These are phyloP conservation scores for Lipomyces spencermartinsiae DNA, from an alignment of 805 yeast species.

Conservation along the genomic window DNA sequence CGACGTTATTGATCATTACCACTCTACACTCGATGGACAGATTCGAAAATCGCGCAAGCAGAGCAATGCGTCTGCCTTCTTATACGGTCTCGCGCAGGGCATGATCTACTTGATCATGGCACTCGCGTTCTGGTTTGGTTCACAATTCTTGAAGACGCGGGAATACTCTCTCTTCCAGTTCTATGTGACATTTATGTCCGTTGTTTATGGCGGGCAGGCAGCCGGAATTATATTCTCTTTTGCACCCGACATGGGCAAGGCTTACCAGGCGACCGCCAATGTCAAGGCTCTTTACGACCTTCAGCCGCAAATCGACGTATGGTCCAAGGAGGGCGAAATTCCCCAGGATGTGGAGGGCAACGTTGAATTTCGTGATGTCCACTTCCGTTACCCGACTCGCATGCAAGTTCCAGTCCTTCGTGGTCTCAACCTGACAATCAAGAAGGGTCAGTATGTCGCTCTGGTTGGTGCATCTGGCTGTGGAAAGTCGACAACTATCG, in stretches of 20 bases:
- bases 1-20: constrained; percentile 47
- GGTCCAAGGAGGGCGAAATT: constrained; percentile 44
- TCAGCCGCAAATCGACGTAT: constrained; percentile 48
- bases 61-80: constrained; percentile 44
- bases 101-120: constrained; percentile 52
- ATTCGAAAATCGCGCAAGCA: constrained; percentile 28
- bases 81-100: constrained; percentile 50
- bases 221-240: constrained; percentile 53
- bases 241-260: constrained; percentile 55
- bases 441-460: constrained; percentile 85
- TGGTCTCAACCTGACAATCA: constrained; percentile 48
- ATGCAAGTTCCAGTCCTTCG: constrained; percentile 43
- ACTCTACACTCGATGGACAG: constrained; percentile 21
- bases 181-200: constrained; percentile 50
- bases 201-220: constrained; percentile 53
- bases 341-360: constrained; percentile 51
- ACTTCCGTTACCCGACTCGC: constrained; percentile 46
- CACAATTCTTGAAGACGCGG: constrained; percentile 46
- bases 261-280: constrained; percentile 49
- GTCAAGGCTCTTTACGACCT: constrained; percentile 46
- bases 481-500: constrained; percentile 55
- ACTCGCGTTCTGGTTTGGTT: constrained; percentile 54
- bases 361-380: constrained; percentile 54
- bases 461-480: constrained; percentile 84
- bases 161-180: constrained; percentile 47